These are phyloP conservation scores for Glycine soja DNA, from an alignment of 306 rosid species.

Conservation along the genomic window DNA sequence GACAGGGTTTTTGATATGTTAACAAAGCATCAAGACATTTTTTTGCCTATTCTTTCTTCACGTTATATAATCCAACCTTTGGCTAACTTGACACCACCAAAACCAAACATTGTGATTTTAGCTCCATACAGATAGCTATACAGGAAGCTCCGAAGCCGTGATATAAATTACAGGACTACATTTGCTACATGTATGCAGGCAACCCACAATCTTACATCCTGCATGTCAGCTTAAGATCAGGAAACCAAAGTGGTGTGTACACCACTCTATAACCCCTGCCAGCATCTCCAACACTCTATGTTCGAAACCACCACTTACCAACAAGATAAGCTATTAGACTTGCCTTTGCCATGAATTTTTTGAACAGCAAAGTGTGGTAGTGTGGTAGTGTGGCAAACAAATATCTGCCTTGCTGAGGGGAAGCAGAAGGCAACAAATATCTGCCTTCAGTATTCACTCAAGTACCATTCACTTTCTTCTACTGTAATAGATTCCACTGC, in stretches of 20 bases:
- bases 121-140: slow-evolving; percentile 50
- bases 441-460: slow-evolving; percentile 35
- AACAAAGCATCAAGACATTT: background rate
- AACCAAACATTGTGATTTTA: slow-evolving; percentile 37
- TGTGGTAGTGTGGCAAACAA: slow-evolving; percentile 21
- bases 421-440: slow-evolving; percentile 36
- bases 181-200: slow-evolving; percentile 29
- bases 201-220: slow-evolving; percentile 39
- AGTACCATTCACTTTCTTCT: slow-evolving; percentile 65
- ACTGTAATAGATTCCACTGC: slow-evolving; percentile 73
- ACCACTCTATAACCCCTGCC: slow-evolving; percentile 32
- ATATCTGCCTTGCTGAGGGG: slow-evolving; percentile 38
- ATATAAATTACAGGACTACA: slow-evolving; percentile 39
- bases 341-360: background rate
- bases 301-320: slow-evolving; percentile 37
- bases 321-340: slow-evolving; percentile 26
- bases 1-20: background rate
- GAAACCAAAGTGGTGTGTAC: slow-evolving; percentile 38
- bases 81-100: slow-evolving; percentile 33
- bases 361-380: slow-evolving; percentile 6
- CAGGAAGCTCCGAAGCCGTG: slow-evolving; percentile 40
- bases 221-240: slow-evolving; percentile 29
- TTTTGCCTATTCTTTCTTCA: slow-evolving; percentile 36
- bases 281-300: slow-evolving; percentile 35
- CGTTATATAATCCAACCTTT: slow-evolving; percentile 22